A percentile compares a stretch with the other conserved stretches of the same genome.
phyloP scores from a whole-genome alignment of 306 rosid genomes.

The Heteromeles arbutifolia region DNA sequence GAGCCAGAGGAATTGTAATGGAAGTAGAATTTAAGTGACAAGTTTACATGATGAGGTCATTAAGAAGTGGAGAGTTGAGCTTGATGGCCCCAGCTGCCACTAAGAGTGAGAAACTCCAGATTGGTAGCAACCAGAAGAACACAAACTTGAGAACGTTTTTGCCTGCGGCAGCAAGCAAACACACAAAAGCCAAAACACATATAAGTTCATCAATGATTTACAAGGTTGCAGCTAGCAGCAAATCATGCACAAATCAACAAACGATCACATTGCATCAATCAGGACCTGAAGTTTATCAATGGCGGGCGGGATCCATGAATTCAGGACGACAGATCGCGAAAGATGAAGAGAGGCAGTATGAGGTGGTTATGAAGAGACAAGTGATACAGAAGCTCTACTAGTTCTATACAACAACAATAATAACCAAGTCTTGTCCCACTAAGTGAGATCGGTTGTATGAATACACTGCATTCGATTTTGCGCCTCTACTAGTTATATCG shows the following conservation, averaged over 20 bases:
- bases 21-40: neutral
- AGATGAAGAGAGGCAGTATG: too few relatives aligned
- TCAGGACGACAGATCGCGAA: too few relatives aligned
- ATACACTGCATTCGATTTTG: too few relatives aligned
- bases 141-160: slow-evolving; percentile 40
- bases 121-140: slow-evolving; percentile 62
- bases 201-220: neutral
- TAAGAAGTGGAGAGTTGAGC: slow-evolving; percentile 48
- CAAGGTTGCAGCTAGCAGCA: too few relatives aligned
- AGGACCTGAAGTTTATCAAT: too few relatives aligned
- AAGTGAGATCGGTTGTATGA: too few relatives aligned
- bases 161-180: slow-evolving; percentile 36
- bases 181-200: neutral
- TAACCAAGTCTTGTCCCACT: too few relatives aligned
- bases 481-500: too few relatives aligned
- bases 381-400: neutral
- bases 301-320: too few relatives aligned
- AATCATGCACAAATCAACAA: too few relatives aligned
- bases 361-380: neutral
- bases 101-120: slow-evolving; percentile 59
- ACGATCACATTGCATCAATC: too few relatives aligned
- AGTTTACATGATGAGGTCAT: slow-evolving; percentile 59
- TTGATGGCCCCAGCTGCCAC: slow-evolving; percentile 66
- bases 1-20: neutral
- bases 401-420: too few relatives aligned